A percentile compares a stretch with the other conserved stretches of the same genome.
Evolutionary conservation across 2,329 filamentous ascomycete genomes (phyloP).

Genomic region (Sclerotinia spermophila): DNA sequence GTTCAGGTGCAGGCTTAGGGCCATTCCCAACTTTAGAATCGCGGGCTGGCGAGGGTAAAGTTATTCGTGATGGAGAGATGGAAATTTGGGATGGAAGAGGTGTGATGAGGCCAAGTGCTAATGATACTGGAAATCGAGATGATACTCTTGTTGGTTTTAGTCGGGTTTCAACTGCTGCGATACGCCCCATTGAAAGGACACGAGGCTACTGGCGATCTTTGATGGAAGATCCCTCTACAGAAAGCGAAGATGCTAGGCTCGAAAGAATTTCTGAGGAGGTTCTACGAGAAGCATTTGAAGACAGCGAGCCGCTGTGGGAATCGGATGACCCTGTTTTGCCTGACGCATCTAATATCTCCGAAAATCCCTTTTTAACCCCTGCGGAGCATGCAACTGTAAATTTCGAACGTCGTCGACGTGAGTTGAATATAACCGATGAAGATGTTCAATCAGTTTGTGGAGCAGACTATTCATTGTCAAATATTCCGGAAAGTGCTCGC

Average conservation of each 20-base stretch:
- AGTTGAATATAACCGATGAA: conserved; percentile 32
- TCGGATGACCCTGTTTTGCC: neutral
- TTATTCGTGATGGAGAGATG: conserved; percentile 61
- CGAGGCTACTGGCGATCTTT: conserved; percentile 33
- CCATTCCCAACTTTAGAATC: conserved; percentile 58
- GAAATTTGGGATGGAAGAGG: conserved; percentile 58
- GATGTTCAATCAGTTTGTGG: conserved; percentile 35
- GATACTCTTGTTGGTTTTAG: conserved; percentile 49
- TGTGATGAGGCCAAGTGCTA: conserved; percentile 56
- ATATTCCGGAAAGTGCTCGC: conserved; percentile 27
- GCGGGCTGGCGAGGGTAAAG: conserved; percentile 62
- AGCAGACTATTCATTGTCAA: conserved; percentile 27
- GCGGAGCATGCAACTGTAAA: neutral
- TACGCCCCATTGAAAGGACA: conserved; percentile 5
- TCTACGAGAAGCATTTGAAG: neutral
- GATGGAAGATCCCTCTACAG: conserved; percentile 31
- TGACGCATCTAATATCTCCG: neutral
- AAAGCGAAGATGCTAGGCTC: conserved; percentile 26
- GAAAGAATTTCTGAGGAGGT: conserved; percentile 16
- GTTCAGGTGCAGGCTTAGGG: conserved; percentile 32
- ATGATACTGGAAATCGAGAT: conserved; percentile 58
- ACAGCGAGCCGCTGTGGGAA: neutral
- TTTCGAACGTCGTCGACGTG: conserved; percentile 29
- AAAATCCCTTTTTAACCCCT: neutral
- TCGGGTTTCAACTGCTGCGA: conserved; percentile 2